A percentile compares a stretch with the other conserved stretches of the same genome.
Conservation (phyloP, 2,329 filamentous ascomycete genomes). For the Grosmannia clavigera region DNA sequence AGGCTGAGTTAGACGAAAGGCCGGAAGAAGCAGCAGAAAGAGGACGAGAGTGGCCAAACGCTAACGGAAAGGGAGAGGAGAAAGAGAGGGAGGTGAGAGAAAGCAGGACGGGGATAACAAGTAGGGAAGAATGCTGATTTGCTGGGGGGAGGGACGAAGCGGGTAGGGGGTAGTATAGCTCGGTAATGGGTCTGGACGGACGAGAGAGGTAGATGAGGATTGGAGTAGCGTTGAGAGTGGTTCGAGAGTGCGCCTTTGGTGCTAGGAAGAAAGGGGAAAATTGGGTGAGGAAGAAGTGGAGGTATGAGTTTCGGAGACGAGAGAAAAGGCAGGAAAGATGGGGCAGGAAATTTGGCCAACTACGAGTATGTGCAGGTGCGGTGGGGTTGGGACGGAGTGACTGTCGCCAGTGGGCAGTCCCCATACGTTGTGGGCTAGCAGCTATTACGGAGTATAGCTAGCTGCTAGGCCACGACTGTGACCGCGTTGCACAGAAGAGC, state of each 20-base stretch:
- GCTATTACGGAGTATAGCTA: not conserved
- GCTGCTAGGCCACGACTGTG: not conserved
- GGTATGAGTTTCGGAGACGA: not conserved
- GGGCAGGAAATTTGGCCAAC: not conserved
- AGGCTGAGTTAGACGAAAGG: not conserved
- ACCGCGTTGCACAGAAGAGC: not conserved
- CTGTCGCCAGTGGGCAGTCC: not conserved
- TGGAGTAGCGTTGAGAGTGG: not conserved
- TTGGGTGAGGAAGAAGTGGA: not conserved
- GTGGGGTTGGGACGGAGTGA: not conserved
- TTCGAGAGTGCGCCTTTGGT: not conserved
- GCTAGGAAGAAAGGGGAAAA: conserved; percentile 1
- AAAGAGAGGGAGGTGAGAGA: not conserved
- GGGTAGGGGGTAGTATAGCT: conserved; percentile 1
- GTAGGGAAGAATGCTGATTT: not conserved
- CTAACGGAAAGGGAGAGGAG: not conserved
- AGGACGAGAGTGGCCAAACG: not conserved
- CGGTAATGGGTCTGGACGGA: not conserved
- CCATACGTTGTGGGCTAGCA: not conserved
- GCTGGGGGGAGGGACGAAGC: not conserved
- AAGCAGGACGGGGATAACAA: not conserved
- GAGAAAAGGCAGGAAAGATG: not conserved
- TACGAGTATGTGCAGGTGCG: not conserved
- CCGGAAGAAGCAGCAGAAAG: not conserved
- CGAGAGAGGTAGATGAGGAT: not conserved